Evolutionary conservation across 1,284 basidiomycete species (phyloP).

Genomic region (Anthracocystis panici-leucophaei): DNA sequence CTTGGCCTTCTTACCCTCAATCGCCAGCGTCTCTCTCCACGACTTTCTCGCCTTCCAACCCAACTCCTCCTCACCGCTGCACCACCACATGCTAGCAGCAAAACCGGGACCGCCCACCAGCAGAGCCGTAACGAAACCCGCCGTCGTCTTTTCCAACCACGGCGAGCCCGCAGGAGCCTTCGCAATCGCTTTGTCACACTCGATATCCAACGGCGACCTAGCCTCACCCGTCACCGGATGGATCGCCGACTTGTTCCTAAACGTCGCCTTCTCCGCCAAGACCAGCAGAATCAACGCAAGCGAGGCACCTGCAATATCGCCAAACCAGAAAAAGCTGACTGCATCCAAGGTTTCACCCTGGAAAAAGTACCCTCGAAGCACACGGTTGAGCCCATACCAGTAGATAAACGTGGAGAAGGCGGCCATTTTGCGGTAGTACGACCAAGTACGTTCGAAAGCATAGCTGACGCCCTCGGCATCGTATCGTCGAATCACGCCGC

Average conservation of each 20-base stretch:
- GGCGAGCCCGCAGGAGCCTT: constrained; percentile 51
- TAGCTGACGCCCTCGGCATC: constrained; percentile 55
- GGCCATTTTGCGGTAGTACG: constrained; percentile 54
- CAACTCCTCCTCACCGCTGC: constrained; percentile 55
- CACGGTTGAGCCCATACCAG: constrained; percentile 55
- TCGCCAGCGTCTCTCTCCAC: constrained; percentile 52
- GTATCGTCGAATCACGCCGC: constrained; percentile 37
- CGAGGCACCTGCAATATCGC: constrained; percentile 34
- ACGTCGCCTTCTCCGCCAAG: constrained; percentile 35
- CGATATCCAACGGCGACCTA: constrained; percentile 39
- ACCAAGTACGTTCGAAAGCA: constrained; percentile 56
- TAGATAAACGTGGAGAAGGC: constrained; percentile 45
- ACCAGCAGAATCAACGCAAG: constrained; percentile 29
- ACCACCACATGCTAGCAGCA: constrained; percentile 58
- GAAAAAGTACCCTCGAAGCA: constrained; percentile 30
- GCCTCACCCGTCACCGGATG: constrained; percentile 43
- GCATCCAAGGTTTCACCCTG: constrained; percentile 32
- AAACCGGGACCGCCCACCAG: constrained; percentile 48
- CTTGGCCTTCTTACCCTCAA: constrained; percentile 53
- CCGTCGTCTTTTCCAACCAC: constrained; percentile 46
- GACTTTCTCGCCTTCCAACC: constrained; percentile 56
- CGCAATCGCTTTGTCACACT: constrained; percentile 53
- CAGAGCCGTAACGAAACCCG: constrained; percentile 27
- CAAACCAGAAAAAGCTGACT: constrained; percentile 43
- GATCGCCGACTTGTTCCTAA: constrained; percentile 30